phyloP scores from a whole-genome alignment of 1,284 basidiomycete genomes.

The Malassezia cuniculi region DNA sequence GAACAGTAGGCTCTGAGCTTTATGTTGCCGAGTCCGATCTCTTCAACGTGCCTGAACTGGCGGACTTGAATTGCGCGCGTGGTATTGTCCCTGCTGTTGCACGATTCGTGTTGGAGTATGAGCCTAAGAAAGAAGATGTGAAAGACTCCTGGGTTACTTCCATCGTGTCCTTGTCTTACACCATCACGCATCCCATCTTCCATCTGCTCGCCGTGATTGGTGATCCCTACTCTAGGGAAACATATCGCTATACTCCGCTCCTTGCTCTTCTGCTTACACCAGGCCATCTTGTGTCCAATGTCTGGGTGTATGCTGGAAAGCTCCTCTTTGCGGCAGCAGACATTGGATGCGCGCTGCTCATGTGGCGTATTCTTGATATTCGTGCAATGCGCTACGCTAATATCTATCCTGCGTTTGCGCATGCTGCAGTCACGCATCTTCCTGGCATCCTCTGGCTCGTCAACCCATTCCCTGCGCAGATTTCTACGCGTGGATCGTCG shows the following conservation, averaged over 20 bases:
- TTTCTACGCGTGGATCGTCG: constrained; percentile 88
- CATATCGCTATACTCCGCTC: constrained; percentile 91
- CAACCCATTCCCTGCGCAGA: constrained; percentile 87
- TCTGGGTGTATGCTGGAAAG: constrained; percentile 55
- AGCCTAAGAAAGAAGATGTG: constrained; percentile 10
- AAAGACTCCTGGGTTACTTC: constrained; percentile 9
- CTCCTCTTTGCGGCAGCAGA: constrained; percentile 76
- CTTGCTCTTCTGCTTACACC: constrained; percentile 71
- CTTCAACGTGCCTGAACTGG: constrained; percentile 11
- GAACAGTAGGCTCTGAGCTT: constrained; percentile 16
- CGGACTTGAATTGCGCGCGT: constrained; percentile 24
- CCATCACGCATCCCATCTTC: constrained; percentile 23
- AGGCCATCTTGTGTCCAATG: constrained; percentile 55
- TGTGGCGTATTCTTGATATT: constrained; percentile 55
- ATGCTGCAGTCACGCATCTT: constrained; percentile 15
- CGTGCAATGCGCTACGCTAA: constrained; percentile 4
- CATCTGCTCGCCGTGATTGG: constrained; percentile 26
- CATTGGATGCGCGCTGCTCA: constrained; percentile 64
- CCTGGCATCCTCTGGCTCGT: constrained; percentile 61
- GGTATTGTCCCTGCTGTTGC: constrained; percentile 27
- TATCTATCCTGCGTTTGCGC: neutral
- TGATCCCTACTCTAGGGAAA: constrained; percentile 82
- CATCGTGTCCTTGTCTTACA: constrained; percentile 16
- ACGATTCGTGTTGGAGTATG: constrained; percentile 51
- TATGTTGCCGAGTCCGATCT: constrained; percentile 26